phyloP scores from a whole-genome alignment of 2,329 filamentous ascomycete genomes.

The Cladorrhinum sp. region DNA sequence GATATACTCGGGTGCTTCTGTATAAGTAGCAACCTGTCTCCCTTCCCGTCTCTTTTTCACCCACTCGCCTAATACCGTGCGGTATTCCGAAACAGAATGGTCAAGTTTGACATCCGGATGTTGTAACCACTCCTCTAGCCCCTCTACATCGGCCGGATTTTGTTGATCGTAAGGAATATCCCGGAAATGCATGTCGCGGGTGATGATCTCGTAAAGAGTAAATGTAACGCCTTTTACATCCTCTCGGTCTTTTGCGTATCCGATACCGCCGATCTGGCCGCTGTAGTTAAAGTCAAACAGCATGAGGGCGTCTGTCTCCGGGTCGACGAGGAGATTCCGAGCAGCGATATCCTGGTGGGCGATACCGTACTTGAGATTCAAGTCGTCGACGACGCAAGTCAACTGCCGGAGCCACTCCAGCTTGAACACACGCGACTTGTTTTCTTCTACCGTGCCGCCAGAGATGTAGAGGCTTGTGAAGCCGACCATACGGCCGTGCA shows the following conservation, averaged over 20 bases:
- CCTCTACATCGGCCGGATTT: conserved; percentile 4
- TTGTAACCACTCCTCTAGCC: conserved; percentile 12
- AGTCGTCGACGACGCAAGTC: conserved; percentile 35
- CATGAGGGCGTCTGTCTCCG: conserved; percentile 32
- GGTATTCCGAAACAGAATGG: background rate
- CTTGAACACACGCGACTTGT: conserved; percentile 30
- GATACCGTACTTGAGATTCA: conserved; percentile 39
- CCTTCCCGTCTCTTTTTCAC: background rate
- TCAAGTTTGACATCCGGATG: conserved; percentile 15
- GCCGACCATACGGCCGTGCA: background rate
- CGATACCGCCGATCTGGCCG: background rate
- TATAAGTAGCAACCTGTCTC: background rate
- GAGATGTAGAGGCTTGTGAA: conserved; percentile 5
- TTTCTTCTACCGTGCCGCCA: conserved; percentile 11
- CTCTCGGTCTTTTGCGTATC: conserved; percentile 7
- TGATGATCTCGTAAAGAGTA: conserved; percentile 17
- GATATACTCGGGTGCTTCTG: background rate
- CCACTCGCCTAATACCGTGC: background rate
- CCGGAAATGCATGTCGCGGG: conserved; percentile 11
- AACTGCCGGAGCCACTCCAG: conserved; percentile 39
- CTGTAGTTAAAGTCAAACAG: conserved; percentile 22
- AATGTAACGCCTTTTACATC: conserved; percentile 17
- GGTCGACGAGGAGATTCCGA: conserved; percentile 38
- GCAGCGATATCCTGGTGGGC: conserved; percentile 39
- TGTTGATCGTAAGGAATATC: conserved; percentile 9